These are phyloP conservation scores for Penicillium desertorum DNA, from an alignment of 495 filamentous ascomycete genomes.

Conservation along the genomic window DNA sequence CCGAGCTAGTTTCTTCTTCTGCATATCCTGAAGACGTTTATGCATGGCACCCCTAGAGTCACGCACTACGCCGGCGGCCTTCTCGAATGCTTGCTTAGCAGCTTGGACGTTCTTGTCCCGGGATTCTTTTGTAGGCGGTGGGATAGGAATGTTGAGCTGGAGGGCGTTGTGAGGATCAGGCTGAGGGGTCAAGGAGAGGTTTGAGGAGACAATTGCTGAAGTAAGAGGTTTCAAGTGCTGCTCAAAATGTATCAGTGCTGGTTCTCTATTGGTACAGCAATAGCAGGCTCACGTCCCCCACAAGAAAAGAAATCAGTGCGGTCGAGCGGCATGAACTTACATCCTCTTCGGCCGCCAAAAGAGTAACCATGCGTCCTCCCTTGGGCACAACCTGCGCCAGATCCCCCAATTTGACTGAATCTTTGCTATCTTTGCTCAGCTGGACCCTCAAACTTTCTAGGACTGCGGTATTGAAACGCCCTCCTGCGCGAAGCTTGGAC, in stretches of 20 bases:
- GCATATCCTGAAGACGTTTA: conserved; percentile 63
- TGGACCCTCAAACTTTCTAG: conserved; percentile 66
- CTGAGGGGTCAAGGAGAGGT: conserved; percentile 73
- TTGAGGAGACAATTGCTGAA: conserved; percentile 65
- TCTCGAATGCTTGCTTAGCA: conserved; percentile 62
- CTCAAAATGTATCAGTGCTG: conserved; percentile 14
- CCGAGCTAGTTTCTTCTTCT: conserved; percentile 53
- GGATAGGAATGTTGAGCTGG: conserved; percentile 70
- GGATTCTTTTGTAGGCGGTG: conserved; percentile 64
- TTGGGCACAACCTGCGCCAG: conserved; percentile 75
- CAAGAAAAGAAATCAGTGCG: background rate
- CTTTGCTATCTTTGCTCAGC: conserved; percentile 52
- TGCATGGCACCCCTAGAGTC: conserved; percentile 58
- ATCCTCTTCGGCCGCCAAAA: conserved; percentile 64
- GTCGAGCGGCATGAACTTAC: conserved; percentile 38
- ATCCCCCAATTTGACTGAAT: conserved; percentile 58
- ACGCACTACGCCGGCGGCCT: conserved; percentile 52
- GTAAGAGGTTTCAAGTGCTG: conserved; percentile 69
- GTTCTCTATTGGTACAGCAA: background rate
- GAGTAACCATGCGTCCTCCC: conserved; percentile 62
- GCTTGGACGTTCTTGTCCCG: conserved; percentile 52
- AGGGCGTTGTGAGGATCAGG: conserved; percentile 64
- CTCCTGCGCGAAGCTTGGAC: conserved; percentile 62
- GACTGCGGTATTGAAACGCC: conserved; percentile 65
- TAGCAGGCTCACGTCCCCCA: background rate